Base-by-base conservation (phyloP, 768 basidiomycete species). In the Infundibulicybe gibba region DNA sequence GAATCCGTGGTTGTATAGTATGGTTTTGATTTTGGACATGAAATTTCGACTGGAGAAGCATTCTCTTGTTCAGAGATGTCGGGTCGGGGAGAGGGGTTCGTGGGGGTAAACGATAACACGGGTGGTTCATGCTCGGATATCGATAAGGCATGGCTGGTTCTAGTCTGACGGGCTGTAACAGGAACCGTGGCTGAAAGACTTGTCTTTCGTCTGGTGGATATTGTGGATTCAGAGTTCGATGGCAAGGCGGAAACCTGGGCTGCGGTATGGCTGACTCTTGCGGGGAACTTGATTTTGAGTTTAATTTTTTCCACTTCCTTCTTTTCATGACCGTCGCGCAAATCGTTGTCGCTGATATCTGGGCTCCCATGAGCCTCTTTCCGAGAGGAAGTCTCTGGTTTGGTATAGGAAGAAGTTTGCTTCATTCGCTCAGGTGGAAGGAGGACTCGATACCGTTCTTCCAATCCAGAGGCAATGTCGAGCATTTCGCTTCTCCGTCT, bases 401-500 rank as follows among this genome's bases (percentile, higher is more conserved):
- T 67, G n/a, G 48, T 39, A 20, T 59, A 54, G 15, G 44, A 49
- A 42, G 50, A 19, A 56, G 62, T 47, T 64, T 68, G 64, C 62
- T 61, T 49, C 42, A 71, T 67, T 52, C 73, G 69, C 47, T 87
- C 84, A 3, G 84, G 77, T 13, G 87, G 86, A 20, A 92, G 76
- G 37, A 92, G 72, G n/a, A 78, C 71, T 16, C 81, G 74, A 57
- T 89, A 92, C 38, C 90, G 82, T 47, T 80, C 79, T 55, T 90
- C 89, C 43, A 92, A 63, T 16, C 62, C 59, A 45, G 72, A 62
- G 12, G 89, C 90, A 12, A 81, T 74, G 43, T 81, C 79, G 6
- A 92, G 71, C 85, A 92, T 89, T 63, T 83, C 81, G 57, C 76
- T 70, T 45, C 83, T 71, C 33, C 90, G 76, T 50, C 85, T 72